Conservation (phyloP, 352 stramenopile species). For the Plasmopara muralis region DNA sequence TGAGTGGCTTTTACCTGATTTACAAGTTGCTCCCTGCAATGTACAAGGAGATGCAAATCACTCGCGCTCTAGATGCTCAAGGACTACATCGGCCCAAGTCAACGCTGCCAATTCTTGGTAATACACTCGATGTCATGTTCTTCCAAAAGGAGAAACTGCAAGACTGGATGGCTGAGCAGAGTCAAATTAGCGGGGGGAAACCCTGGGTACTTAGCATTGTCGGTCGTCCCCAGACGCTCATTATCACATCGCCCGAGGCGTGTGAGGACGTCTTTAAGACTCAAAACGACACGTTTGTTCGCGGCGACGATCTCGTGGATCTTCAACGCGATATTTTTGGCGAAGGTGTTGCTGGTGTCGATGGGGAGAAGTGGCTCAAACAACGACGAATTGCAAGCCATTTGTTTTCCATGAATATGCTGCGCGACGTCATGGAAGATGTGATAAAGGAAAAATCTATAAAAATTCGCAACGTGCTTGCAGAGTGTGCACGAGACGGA, state of each 20-base stretch:
- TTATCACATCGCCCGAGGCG: constrained; percentile 30
- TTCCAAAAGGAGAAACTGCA: constrained; percentile 39
- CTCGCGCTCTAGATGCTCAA: constrained; percentile 22
- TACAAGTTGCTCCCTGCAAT: constrained; percentile 24
- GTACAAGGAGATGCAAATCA: constrained; percentile 29
- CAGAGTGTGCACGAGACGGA: constrained; percentile 8
- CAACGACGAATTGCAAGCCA: constrained; percentile 70
- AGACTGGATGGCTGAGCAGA: constrained; percentile 57
- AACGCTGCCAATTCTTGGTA: constrained; percentile 35
- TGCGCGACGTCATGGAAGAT: constrained; percentile 29
- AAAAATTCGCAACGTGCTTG: constrained; percentile 29
- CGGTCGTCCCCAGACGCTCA: constrained; percentile 31
- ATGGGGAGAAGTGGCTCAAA: constrained; percentile 41
- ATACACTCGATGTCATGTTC: constrained; percentile 34
- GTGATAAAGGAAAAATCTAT: constrained; percentile 31
- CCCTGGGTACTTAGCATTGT: constrained; percentile 44
- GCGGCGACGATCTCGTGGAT: constrained; percentile 22
- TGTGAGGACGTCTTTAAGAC: constrained; percentile 30
- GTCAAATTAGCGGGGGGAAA: constrained; percentile 25
- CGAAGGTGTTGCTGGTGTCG: constrained; percentile 39
- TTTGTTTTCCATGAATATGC: constrained; percentile 55
- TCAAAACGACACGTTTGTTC: constrained; percentile 49
- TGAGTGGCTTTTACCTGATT: constrained; percentile 18
- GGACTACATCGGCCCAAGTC: constrained; percentile 25
- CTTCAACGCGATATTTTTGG: constrained; percentile 42